These are phyloP conservation scores for Naganishia cerealis DNA, from an alignment of 1,284 basidiomycete genomes.

Conservation along the genomic window DNA sequence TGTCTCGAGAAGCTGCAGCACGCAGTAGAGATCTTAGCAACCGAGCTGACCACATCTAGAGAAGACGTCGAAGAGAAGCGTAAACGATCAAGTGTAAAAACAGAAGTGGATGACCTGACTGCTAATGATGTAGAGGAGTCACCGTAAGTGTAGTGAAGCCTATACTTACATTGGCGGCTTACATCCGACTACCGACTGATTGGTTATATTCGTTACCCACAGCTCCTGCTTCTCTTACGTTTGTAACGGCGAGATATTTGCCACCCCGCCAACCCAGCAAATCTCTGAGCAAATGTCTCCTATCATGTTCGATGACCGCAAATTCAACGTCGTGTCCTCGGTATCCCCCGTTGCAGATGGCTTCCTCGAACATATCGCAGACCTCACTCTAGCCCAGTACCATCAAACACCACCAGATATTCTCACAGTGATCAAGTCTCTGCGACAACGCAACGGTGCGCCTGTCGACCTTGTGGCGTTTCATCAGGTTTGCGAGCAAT, in stretches of 20 bases:
- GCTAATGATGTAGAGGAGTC: not conserved
- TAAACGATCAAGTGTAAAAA: not conserved
- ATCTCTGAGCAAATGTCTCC: not conserved
- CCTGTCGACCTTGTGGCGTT: constrained; percentile 1
- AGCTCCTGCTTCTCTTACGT: not conserved
- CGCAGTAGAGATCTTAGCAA: not conserved
- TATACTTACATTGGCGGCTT: not conserved
- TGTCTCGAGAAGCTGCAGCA: not conserved
- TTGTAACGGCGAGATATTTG: not conserved
- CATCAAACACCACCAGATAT: not conserved
- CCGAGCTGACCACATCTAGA: not conserved
- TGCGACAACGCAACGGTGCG: constrained; percentile 5
- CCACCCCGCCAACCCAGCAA: not conserved
- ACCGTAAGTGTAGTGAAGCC: not conserved
- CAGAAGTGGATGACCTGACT: not conserved
- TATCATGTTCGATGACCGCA: not conserved
- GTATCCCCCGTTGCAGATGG: not conserved
- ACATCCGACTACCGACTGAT: not conserved
- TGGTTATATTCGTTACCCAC: not conserved
- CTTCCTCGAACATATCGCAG: constrained; percentile 3
- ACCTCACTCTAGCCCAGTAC: not conserved
- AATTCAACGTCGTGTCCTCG: not conserved
- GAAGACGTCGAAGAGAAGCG: not conserved
- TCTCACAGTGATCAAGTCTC: constrained; percentile 1
- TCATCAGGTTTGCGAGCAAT: not conserved